Evolutionary conservation across 2,329 filamentous ascomycete genomes (phyloP), one percentile per base, ranked within the genome.

Genomic region (Botrytis deweyae): DNA sequence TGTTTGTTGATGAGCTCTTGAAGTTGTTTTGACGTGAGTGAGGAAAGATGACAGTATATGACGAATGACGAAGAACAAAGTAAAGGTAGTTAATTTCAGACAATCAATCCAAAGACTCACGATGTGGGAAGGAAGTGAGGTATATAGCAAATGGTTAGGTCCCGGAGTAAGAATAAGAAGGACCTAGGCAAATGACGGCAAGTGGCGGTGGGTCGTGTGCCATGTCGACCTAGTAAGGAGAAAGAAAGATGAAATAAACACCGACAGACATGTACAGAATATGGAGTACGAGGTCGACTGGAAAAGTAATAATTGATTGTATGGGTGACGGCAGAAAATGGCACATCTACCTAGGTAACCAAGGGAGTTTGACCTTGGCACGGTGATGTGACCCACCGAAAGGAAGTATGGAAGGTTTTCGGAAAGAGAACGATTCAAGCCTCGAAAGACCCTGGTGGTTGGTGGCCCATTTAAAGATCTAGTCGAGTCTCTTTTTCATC

Each of bases 181-280:
- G 25, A 55, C 49, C 49, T 46, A 67, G 46, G 29, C 25, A 68
- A 67, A 55, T 68, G 66, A 68, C 49, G 36, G 38, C 36, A 58
- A 68, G 66, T 68, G 63, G 63, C n/a, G 49, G 66, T 58, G 36
- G 66, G 38, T 58, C 36, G 66, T 58, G 49, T 68, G 36, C 46
- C 36, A n/a, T 68, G 8, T 36, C 25, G 18, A 67, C 36, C 49
- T 55, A 67, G 46, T 29, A 55, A 38, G 33, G 33, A 46, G 64
- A 66, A 18, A 18, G 62, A 29, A 63, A 29, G 3, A 25, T 25
- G 36, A 40, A 62, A 22, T 62, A 12, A 36, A 36, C 22, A 42
- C 36, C 14, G 61, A 36, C n/a, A 42, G 61, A 36, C n/a, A 42
- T 63, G 62, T 64, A 62, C 33, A 29, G 52, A 33, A 33, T n/a